A percentile compares a stretch with the other conserved stretches of the same genome.
Conservation (phyloP, 2,329 filamentous ascomycete genomes). For the Lasiodiplodia theobromae region DNA sequence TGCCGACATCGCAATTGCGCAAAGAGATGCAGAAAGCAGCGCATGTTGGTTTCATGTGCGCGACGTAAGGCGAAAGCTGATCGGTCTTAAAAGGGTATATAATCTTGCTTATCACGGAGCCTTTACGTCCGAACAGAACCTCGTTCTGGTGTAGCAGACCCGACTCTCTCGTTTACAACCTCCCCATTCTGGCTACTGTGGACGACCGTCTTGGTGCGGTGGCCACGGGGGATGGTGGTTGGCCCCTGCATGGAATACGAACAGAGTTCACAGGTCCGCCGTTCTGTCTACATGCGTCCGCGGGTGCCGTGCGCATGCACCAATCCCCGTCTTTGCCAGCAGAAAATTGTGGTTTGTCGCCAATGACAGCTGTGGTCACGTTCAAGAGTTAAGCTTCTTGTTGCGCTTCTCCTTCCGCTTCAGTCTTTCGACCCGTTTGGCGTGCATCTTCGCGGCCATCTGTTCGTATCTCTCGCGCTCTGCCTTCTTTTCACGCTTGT, state of each 20-base stretch:
- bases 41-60: neutral
- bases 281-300: neutral
- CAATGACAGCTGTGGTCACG: neutral
- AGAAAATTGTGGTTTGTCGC: neutral
- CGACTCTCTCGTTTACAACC: slow-evolving; percentile 1
- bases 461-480: slow-evolving; percentile 92
- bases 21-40: neutral
- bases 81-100: slow-evolving; percentile 15
- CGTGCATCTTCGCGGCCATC: slow-evolving; percentile 97
- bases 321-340: neutral
- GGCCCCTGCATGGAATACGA: neutral
- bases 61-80: slow-evolving; percentile 4
- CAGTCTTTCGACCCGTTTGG: slow-evolving; percentile 88
- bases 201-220: neutral
- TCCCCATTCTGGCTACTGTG: slow-evolving; percentile 14
- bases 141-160: neutral
- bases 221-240: neutral
- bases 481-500: slow-evolving; percentile 86
- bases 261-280: neutral
- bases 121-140: neutral
- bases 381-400: slow-evolving; percentile 68
- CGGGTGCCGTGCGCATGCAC: neutral
- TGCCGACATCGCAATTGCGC: slow-evolving; percentile 20
- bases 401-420: slow-evolving; percentile 98
- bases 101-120: slow-evolving; percentile 1